These are phyloP conservation scores for Didymellaceae sp. DNA, from an alignment of 2,329 filamentous ascomycete species.

Conservation along the genomic window DNA sequence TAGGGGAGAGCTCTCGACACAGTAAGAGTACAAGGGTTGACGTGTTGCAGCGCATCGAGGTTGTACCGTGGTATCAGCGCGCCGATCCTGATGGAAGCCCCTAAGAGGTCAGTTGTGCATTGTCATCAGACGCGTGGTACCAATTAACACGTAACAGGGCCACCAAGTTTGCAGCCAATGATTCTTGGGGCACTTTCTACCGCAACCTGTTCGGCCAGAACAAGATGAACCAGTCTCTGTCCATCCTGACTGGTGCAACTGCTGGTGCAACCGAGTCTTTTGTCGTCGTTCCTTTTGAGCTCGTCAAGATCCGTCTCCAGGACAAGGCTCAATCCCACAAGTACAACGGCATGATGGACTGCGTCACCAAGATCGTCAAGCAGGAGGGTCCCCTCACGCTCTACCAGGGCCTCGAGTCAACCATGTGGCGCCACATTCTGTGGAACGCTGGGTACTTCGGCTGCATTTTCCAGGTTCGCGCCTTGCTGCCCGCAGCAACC, in stretches of 20 bases:
- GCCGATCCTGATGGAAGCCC: constrained; percentile 96
- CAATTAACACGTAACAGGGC: constrained; percentile 61
- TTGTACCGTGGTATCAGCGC: constrained; percentile 95
- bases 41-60: constrained; percentile 71
- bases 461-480: constrained; percentile 95
- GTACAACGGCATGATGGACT: constrained; percentile 83
- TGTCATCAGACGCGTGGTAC: not conserved
- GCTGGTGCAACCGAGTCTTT: constrained; percentile 96
- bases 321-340: constrained; percentile 92
- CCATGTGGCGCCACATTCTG: constrained; percentile 90
- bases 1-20: constrained; percentile 52
- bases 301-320: constrained; percentile 97
- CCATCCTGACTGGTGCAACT: constrained; percentile 89
- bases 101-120: constrained; percentile 66
- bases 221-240: constrained; percentile 91
- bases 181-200: constrained; percentile 97
- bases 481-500: constrained; percentile 79
- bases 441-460: constrained; percentile 99
- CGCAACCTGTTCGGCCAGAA: constrained; percentile 80
- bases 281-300: constrained; percentile 96
- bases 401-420: constrained; percentile 97
- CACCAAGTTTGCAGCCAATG: constrained; percentile 98
- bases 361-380: constrained; percentile 79
- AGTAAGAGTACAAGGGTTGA: constrained; percentile 20
- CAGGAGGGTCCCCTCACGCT: constrained; percentile 84